Base-by-base conservation (phyloP, 345 rosid genomes). In the Cardamine resedifolia region DNA sequence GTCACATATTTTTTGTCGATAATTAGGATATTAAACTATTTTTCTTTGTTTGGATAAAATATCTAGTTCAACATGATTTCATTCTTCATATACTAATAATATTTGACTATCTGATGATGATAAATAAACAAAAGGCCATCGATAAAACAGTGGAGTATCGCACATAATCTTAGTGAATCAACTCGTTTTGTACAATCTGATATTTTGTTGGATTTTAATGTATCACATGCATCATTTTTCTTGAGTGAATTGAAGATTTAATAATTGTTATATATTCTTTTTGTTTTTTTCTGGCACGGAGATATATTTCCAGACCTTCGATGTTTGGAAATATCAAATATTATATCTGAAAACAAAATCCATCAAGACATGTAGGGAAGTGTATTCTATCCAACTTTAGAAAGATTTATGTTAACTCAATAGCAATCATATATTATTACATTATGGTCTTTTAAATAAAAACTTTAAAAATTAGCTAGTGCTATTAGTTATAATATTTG, bases 141-240 rank as follows among this genome's bases (percentile, higher is more conserved):
- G n/a, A 71, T 26, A 48, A 16, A 48, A 48, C 51, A 11, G 41
- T 19, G 9, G 70, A 36, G 61, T 50, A 64, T 73, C 63, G 49
- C 69, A 33, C 70, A 33, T 23, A 50, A 68, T 75, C 74, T 69
- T 24, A 45, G 59, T 55, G 75, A 76, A 76, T 69, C 79, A 53
- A 69, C 74, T 67, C 39, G 56, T 58, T 74, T 67, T 9, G 73
- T 49, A 67, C 68, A 10, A 67, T 68, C 30, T 75, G 48, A 68
- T 59, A 48, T 49, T 36, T 48, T 66, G 52, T 49, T 49, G 72
- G 61, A 12, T 58, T 59, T 51, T 58, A 67, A 66, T 60, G 33
- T 7, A 23, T 23, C 34, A 41, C 66, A 19, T 48, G 60, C 69
- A 36, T 58, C 52, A 49, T 73, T 66, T 73, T 73, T 58, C 51